Conservation (phyloP, 164 flowering plant genomes). For the Vitis labrusca region DNA sequence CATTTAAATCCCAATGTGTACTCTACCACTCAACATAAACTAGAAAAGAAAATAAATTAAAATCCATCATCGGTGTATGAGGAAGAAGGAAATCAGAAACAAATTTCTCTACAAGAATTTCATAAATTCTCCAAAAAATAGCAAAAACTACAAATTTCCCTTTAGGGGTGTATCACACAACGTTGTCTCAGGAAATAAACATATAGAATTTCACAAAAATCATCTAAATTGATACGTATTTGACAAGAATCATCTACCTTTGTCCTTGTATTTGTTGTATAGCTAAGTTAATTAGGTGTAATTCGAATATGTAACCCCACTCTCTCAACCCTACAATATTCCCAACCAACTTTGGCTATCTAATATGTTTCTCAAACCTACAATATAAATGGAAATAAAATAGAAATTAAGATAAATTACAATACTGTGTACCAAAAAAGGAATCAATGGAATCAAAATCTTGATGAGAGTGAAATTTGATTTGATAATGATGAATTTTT, state of each 20-base stretch:
- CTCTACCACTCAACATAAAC: no score
- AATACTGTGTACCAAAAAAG: no score
- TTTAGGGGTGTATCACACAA: no score
- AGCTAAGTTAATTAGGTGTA: slow-evolving; percentile 81
- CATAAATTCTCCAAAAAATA: neutral
- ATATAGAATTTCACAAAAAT: neutral
- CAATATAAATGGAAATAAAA: no score
- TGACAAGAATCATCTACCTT: slow-evolving; percentile 38
- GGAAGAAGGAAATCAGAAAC: neutral
- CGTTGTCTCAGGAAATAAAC: neutral
- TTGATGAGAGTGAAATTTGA: no score
- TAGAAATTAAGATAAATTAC: no score
- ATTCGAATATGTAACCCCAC: slow-evolving; percentile 68
- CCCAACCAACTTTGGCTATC: no score
- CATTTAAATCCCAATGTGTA: no score
- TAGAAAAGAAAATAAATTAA: neutral
- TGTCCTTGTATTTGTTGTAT: slow-evolving; percentile 63
- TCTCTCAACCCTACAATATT: slow-evolving; percentile 22
- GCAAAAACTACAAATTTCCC: no score
- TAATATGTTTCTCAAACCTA: no score
- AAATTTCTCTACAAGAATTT: neutral
- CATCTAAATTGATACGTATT: neutral
- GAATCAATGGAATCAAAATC: no score
- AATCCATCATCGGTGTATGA: neutral
- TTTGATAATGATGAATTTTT: no score